phyloP scores from a whole-genome alignment of 129 eudicot genomes.

The Tagetes patula region DNA sequence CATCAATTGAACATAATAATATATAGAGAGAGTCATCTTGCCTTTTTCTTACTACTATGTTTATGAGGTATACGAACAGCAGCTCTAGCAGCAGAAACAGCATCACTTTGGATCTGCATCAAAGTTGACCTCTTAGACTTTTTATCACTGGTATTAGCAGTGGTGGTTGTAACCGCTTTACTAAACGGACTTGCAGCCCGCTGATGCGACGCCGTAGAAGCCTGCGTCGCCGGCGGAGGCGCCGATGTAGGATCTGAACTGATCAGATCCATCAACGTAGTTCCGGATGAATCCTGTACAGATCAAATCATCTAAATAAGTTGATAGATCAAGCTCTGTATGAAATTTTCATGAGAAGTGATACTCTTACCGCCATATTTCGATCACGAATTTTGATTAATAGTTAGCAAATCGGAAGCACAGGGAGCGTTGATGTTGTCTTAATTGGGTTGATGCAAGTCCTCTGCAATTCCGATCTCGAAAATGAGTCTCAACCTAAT shows the following conservation, averaged over 20 bases:
- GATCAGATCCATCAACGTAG: conserved; percentile 93
- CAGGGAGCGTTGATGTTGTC: conserved; percentile 1
- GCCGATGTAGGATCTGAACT: conserved; percentile 67
- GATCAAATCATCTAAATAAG: background rate
- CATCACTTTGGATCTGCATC: conserved; percentile 96
- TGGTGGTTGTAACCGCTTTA: conserved; percentile 41
- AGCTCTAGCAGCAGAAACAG: conserved; percentile 80
- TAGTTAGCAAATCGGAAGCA: conserved; percentile 13
- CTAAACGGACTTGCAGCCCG: conserved; percentile 43
- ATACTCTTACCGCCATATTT: conserved; percentile 30
- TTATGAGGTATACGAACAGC: conserved; percentile 76
- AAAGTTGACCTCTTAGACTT: conserved; percentile 73
- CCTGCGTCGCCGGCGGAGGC: conserved; percentile 41
- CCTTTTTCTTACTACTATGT: conserved; percentile 51
- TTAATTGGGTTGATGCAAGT: background rate
- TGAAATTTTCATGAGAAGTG: background rate
- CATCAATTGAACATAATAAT: background rate
- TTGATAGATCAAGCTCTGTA: background rate
- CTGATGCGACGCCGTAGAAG: conserved; percentile 45
- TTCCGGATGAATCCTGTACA: conserved; percentile 85
- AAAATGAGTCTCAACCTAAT: no score
- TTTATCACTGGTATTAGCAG: conserved; percentile 42
- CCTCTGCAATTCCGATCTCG: conserved; percentile 18
- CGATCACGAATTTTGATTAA: background rate
- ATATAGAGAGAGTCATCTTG: background rate